These are phyloP conservation scores for Trichoderma endophyticum DNA, from an alignment of 2,329 filamentous ascomycete species.

Conservation along the genomic window DNA sequence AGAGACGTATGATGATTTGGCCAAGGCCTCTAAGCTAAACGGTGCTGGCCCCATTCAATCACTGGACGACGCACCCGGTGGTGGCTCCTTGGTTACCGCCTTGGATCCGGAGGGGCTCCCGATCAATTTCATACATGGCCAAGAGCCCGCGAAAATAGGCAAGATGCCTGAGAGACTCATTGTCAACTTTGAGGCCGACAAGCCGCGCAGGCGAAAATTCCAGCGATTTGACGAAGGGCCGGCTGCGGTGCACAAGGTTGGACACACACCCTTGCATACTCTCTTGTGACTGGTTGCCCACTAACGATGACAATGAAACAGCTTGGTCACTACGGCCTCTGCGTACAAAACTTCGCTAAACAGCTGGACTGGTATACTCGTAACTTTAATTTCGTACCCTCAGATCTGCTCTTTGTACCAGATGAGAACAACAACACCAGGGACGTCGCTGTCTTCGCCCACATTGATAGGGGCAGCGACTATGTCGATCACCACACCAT, in stretches of 20 bases:
- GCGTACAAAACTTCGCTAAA: not conserved
- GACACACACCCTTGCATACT: not conserved
- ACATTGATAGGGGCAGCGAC: slow-evolving; percentile 49
- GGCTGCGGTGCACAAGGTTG: not conserved
- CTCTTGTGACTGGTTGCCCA: not conserved
- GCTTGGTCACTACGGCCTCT: not conserved
- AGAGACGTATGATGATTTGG: slow-evolving; percentile 14
- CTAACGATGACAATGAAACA: not conserved
- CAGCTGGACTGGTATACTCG: slow-evolving; percentile 36
- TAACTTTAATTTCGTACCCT: slow-evolving; percentile 41
- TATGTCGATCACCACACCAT: slow-evolving; percentile 55
- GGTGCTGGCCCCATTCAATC: slow-evolving; percentile 2
- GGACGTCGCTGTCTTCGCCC: slow-evolving; percentile 43
- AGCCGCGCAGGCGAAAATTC: not conserved
- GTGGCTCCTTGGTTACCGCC: slow-evolving; percentile 18
- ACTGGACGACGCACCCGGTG: slow-evolving; percentile 19
- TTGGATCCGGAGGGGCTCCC: slow-evolving; percentile 17
- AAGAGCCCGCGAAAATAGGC: not conserved
- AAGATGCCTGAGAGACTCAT: not conserved
- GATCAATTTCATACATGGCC: slow-evolving; percentile 1
- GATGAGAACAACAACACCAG: slow-evolving; percentile 1
- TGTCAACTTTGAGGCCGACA: not conserved
- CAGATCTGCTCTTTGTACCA: slow-evolving; percentile 28
- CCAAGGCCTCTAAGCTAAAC: slow-evolving; percentile 9
- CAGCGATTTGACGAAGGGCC: not conserved